These are phyloP conservation scores for Dactylis glomerata DNA, from an alignment of 176 grass and related monocot species.

Conservation along the genomic window DNA sequence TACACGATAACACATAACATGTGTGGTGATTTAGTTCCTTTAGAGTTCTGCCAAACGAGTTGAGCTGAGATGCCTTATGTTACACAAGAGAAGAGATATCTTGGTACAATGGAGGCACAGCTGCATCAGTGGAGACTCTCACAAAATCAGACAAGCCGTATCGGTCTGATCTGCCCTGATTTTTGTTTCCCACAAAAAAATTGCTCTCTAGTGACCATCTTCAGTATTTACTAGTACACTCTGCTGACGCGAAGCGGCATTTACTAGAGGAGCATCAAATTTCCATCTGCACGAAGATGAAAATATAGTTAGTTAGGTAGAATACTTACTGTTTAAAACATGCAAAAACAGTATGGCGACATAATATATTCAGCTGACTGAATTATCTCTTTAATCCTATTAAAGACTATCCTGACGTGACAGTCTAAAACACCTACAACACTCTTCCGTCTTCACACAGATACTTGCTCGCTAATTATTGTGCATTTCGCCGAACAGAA, in stretches of 20 bases:
- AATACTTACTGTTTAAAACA: neutral
- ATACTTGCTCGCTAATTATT: neutral
- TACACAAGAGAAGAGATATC: neutral
- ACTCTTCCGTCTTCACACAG: neutral
- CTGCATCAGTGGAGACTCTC: constrained; percentile 17
- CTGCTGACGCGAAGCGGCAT: constrained; percentile 25
- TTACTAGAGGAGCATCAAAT: constrained; percentile 45
- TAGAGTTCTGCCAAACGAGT: neutral
- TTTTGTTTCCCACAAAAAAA: constrained; percentile 29
- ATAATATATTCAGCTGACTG: neutral
- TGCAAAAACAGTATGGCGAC: neutral
- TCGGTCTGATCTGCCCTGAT: constrained; percentile 15
- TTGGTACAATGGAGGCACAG: constrained; percentile 23
- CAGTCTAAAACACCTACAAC: neutral
- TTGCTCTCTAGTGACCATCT: constrained; percentile 26
- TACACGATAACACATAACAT: neutral
- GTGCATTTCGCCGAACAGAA: neutral
- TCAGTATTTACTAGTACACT: constrained; percentile 25
- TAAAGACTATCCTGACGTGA: neutral
- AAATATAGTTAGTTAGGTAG: neutral
- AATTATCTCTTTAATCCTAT: neutral
- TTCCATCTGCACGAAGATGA: constrained; percentile 50
- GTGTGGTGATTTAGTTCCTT: neutral
- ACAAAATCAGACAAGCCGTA: neutral
- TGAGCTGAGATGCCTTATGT: neutral